phyloP scores from a whole-genome alignment of 805 yeast genomes.

The Nakazawaea populi region DNA sequence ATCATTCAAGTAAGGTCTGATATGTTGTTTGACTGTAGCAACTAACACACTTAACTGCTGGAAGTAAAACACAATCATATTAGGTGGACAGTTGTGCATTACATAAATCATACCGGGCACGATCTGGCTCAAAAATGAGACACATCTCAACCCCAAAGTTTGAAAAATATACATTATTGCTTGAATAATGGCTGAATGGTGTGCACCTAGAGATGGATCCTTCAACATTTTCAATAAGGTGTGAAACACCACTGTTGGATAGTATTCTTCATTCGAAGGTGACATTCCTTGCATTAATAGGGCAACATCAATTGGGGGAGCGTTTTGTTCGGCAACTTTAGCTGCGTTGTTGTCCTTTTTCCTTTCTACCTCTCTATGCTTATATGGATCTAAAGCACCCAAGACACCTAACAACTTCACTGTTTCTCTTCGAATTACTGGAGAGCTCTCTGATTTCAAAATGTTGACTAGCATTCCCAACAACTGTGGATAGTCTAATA shows the following conservation, averaged over 20 bases:
- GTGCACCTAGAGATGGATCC: conserved; percentile 78
- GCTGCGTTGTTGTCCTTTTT: conserved; percentile 22
- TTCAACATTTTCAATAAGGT: conserved; percentile 78
- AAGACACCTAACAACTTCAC: conserved; percentile 85
- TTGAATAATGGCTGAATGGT: conserved; percentile 90
- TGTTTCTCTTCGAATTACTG: conserved; percentile 75
- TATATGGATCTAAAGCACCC: conserved; percentile 96
- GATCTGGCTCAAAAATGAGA: conserved; percentile 80
- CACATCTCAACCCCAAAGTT: conserved; percentile 82
- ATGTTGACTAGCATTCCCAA: conserved; percentile 78
- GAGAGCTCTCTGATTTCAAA: conserved; percentile 72
- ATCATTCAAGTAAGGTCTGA: conserved; percentile 73
- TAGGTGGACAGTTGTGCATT: conserved; percentile 74
- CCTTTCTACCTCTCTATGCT: conserved; percentile 86
- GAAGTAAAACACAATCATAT: conserved; percentile 81
- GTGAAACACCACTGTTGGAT: conserved; percentile 89
- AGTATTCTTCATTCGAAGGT: conserved; percentile 88
- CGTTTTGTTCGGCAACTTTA: conserved; percentile 61
- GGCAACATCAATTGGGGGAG: conserved; percentile 87
- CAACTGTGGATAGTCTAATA: conserved; percentile 85
- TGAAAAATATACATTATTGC: conserved; percentile 90
- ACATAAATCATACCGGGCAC: conserved; percentile 84
- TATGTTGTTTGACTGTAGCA: conserved; percentile 81
- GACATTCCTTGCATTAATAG: conserved; percentile 90
- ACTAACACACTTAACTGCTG: conserved; percentile 81